Conservation (phyloP, 495 filamentous ascomycete genomes). For the Tuber indicum region DNA sequence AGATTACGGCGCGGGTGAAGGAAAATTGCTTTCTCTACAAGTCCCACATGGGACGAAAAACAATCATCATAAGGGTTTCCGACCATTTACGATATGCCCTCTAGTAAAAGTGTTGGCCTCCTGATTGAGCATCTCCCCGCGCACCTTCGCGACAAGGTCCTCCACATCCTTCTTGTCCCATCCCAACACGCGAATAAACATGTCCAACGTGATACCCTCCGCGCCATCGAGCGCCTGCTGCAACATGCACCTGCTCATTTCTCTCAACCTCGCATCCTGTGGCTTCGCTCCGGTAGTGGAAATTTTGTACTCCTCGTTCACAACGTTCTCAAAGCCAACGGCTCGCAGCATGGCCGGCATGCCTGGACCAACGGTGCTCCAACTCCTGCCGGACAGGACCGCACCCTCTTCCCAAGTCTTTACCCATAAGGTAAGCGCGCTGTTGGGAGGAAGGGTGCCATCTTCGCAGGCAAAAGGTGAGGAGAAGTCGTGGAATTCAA, state of each 20-base stretch:
- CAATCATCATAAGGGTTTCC: slow-evolving; percentile 8
- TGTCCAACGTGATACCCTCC: slow-evolving; percentile 46
- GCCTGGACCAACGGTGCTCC: slow-evolving; percentile 44
- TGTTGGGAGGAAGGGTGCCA: slow-evolving; percentile 40
- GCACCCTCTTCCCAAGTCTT: slow-evolving; percentile 43
- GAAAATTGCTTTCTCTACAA: neutral
- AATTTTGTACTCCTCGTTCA: slow-evolving; percentile 46
- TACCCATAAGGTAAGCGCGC: slow-evolving; percentile 39
- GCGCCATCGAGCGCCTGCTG: slow-evolving; percentile 45
- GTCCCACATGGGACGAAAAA: neutral
- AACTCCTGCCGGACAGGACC: slow-evolving; percentile 25
- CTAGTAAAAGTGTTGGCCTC: slow-evolving; percentile 7
- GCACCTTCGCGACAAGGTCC: slow-evolving; percentile 44
- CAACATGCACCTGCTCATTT: slow-evolving; percentile 43
- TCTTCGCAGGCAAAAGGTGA: slow-evolving; percentile 45
- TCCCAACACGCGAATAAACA: slow-evolving; percentile 45
- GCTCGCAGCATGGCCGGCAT: slow-evolving; percentile 49
- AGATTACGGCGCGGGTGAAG: neutral
- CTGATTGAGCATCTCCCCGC: slow-evolving; percentile 41
- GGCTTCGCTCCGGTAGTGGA: slow-evolving; percentile 53
- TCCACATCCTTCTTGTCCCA: slow-evolving; percentile 49
- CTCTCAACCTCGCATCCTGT: slow-evolving; percentile 43
- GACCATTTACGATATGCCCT: slow-evolving; percentile 9
- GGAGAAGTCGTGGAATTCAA: slow-evolving; percentile 48
- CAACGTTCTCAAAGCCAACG: slow-evolving; percentile 54